Evolutionary conservation across 495 filamentous ascomycete genomes (phyloP), one percentile per base, ranked within the genome.

Genomic region (Penicillium atrosanguineum): DNA sequence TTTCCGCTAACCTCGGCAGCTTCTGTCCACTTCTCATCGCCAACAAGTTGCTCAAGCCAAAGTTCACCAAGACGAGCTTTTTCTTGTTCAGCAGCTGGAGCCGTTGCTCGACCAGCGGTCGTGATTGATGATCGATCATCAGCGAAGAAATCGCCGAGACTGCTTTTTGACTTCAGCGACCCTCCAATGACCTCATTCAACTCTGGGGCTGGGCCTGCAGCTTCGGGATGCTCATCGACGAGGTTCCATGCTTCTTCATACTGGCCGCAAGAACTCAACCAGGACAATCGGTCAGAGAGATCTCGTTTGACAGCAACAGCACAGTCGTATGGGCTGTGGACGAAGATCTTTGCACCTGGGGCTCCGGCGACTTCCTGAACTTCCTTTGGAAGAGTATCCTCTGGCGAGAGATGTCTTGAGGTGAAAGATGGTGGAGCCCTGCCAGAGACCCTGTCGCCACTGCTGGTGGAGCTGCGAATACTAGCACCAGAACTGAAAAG

Each of bases 291-390:
- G 65, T 98, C 94, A 0, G 82, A 69, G 12, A 91, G 75, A 57
- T 96, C 92, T 56, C 94, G 76, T 60, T 90, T 90, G 0, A 93
- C 87, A 0, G 90, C 88, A 49, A 96, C 76, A 20, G 96, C 83
- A 57, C 91, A 95, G 70, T 98, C 94, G 59, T 94, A 98, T 1
- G 95, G 95, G 60, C 91, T 97, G 46, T 95, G 90, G 28, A 98
- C 87, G 65, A 96, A 96, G 23, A 98, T 89, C 60, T 97, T 97
- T 55, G 91, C 80, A 0, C 94, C 92, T 7, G 84, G 80, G 15
- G 83, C 83, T 16, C 69, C 68, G 16, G 73, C 63, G 41, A 76
- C 62, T 52, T 78, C 76, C 42, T 78, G 69, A 1, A 73, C 52
- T 52, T 76, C 73, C 47, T 73, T 75, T 7, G 74, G 56, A 19